Conservation (phyloP, 192 early-diverging fungal genomes). For the Backusella sp. region DNA sequence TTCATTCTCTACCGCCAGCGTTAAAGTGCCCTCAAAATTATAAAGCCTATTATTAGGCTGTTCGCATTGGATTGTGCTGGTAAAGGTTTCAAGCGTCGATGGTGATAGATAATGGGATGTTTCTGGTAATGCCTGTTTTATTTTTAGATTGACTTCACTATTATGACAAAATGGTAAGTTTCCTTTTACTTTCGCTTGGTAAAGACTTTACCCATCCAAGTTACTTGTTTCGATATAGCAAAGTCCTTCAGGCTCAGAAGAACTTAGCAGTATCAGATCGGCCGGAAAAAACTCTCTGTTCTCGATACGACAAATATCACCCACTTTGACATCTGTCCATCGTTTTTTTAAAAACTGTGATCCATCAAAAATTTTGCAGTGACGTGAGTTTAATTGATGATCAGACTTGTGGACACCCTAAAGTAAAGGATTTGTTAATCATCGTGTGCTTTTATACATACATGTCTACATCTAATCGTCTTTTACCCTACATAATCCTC, state of each 20-base stretch:
- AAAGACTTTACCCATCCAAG: constrained; percentile 63
- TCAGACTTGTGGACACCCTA: constrained; percentile 81
- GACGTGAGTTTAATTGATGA: constrained; percentile 66
- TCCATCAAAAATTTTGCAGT: constrained; percentile 60
- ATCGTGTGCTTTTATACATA: too few relatives aligned
- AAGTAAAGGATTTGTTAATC: not conserved
- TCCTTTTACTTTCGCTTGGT: not conserved
- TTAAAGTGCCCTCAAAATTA: constrained; percentile 77
- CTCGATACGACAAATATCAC: constrained; percentile 90
- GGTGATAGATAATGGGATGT: constrained; percentile 71
- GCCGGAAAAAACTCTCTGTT: constrained; percentile 89
- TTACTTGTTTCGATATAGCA: constrained; percentile 97
- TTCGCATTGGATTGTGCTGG: constrained; percentile 84
- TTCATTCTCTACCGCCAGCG: constrained; percentile 18
- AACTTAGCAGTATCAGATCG: constrained; percentile 84
- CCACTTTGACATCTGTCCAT: constrained; percentile 87
- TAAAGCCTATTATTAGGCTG: constrained; percentile 92
- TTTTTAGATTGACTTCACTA: constrained; percentile 94
- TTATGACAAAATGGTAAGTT: not conserved
- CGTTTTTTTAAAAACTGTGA: constrained; percentile 70
- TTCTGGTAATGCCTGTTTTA: constrained; percentile 83
- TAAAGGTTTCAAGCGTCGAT: constrained; percentile 54
- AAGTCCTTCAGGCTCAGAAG: constrained; percentile 90
- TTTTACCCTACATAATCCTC: constrained; percentile 65
- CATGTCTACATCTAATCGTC: not conserved